Conservation (phyloP, 257 asterid genomes). For the Forsythia viridissima region DNA sequence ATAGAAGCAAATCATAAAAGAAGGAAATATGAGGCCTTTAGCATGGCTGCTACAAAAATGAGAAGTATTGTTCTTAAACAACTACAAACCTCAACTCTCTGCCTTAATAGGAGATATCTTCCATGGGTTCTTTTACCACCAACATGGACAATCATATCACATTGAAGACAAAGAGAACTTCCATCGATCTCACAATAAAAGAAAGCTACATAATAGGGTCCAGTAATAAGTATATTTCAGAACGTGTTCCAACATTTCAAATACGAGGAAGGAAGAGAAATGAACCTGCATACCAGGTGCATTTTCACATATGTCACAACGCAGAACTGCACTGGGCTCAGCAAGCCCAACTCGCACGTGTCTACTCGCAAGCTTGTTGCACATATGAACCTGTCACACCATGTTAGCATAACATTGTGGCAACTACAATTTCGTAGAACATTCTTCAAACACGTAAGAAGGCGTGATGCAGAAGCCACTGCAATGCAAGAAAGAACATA, state of each 20-base stretch:
- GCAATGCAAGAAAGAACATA: not conserved
- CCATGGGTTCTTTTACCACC: constrained; percentile 97
- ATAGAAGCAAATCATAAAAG: constrained; percentile 30
- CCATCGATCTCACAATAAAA: constrained; percentile 97
- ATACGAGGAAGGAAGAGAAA: constrained; percentile 23
- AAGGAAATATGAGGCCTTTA: constrained; percentile 11
- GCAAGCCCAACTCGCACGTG: constrained; percentile 94
- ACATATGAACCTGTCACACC: constrained; percentile 74
- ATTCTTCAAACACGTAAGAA: not conserved
- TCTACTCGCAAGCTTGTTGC: constrained; percentile 94
- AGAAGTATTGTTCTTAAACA: constrained; percentile 18
- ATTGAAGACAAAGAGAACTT: constrained; percentile 89
- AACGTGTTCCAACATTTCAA: constrained; percentile 15
- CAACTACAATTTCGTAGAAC: not conserved
- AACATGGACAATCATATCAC: constrained; percentile 92
- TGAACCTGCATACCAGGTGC: constrained; percentile 72
- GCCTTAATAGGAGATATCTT: constrained; percentile 86
- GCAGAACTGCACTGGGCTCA: constrained; percentile 74
- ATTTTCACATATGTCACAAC: constrained; percentile 89
- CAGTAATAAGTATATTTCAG: constrained; percentile 21
- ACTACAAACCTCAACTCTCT: constrained; percentile 90
- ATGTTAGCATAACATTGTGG: not conserved
- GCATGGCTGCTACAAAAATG: not conserved
- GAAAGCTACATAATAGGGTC: constrained; percentile 66
- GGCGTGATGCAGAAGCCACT: not conserved